Evolutionary conservation across 78 protist genomes (phyloP).

Genomic region (Anaeramoeba flamelloides): DNA sequence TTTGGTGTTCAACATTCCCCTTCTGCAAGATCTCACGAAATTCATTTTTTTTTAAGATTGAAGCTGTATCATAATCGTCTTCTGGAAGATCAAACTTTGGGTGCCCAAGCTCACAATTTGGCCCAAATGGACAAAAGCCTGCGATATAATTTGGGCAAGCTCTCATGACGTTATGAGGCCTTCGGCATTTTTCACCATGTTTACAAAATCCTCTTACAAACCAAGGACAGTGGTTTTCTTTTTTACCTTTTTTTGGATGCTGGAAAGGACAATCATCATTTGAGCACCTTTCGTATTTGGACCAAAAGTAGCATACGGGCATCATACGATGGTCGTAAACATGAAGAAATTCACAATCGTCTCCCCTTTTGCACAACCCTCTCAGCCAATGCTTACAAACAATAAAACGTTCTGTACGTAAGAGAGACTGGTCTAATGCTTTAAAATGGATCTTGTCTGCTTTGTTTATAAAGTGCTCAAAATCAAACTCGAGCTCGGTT

Average conservation of each 20-base stretch:
- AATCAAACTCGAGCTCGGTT: too few relatives aligned
- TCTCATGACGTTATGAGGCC: slow-evolving; percentile 31
- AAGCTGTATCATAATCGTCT: too few relatives aligned
- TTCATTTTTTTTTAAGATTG: too few relatives aligned
- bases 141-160: slow-evolving; percentile 48
- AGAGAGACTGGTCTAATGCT: background rate
- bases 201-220: slow-evolving; percentile 71
- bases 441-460: background rate
- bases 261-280: slow-evolving; percentile 60
- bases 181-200: slow-evolving; percentile 47
- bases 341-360: slow-evolving; percentile 67
- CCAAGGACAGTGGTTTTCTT: slow-evolving; percentile 67
- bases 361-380: slow-evolving; percentile 74
- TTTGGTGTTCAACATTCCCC: too few relatives aligned
- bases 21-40: too few relatives aligned
- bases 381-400: slow-evolving; percentile 77
- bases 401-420: background rate
- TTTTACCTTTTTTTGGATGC: slow-evolving; percentile 57
- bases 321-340: slow-evolving; percentile 57
- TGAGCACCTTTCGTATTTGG: slow-evolving; percentile 28
- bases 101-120: slow-evolving; percentile 25
- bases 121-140: slow-evolving; percentile 68
- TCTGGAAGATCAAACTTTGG: slow-evolving; percentile 16
- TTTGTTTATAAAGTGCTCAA: background rate
- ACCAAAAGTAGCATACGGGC: slow-evolving; percentile 50